Base-by-base conservation (phyloP, 2,329 filamentous ascomycete species). In the Sclerotinia spermophila region DNA sequence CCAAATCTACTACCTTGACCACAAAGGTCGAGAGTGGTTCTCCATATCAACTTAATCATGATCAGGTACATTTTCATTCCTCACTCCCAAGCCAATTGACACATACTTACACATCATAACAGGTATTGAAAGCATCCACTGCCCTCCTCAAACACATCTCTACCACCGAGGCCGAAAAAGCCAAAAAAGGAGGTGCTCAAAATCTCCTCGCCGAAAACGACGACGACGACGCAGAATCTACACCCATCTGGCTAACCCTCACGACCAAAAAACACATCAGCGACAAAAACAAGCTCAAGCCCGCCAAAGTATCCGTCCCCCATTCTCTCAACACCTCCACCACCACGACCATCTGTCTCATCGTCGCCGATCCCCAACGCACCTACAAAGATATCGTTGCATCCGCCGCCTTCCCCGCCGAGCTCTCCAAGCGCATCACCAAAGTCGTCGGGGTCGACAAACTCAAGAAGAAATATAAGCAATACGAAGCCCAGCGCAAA, bases 361-460 rank as follows among this genome's bases (percentile, higher is more conserved):
- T 97, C 81, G 93, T 91, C 70, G 92, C 93, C 76, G 86, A 89
- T 78, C 88, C 88, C 35, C 94, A 97, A 85, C 89, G 94, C 74
- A 87, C 89, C 69, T 97, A 96, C 86, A 98, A 98, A 84, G 91
- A 98, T 81, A 86, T 96, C 60, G 86, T 97, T 74, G 90, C 89
- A 67, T 88, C 90, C 69, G 87, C 90, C 56, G 86, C 88, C 40
- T 94, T 93, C 83, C 91, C 91, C 44, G 83, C 84, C 71, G 85
- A 86, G 61, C 85, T 93, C 73, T 84, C 87, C 77, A 86, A 87
- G 79, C 87, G 89, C 76, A 89, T 95, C 78, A 90, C 88, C 67
- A 87, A 89, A 74, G 87, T 99, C 60, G 90, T 98, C 77, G 93
- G 94, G 77, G 83, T 94, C 75, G 86, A 86, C 77, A 97, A 98